These are phyloP conservation scores for Calamus simplicifolius DNA, from an alignment of 176 grass and related monocot genomes.

Conservation along the genomic window DNA sequence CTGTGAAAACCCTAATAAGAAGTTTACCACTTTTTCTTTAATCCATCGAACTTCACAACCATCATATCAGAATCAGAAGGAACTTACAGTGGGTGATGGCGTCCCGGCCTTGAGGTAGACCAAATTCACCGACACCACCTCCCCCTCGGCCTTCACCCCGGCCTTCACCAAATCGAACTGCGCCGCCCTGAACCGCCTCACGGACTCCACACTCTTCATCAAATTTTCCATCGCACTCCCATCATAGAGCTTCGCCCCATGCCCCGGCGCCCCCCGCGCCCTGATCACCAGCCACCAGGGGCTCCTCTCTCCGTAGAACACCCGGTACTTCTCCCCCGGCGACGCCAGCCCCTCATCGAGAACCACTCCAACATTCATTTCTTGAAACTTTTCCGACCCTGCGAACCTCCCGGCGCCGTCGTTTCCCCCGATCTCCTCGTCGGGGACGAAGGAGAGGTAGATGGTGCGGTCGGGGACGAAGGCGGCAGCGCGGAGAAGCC, in stretches of 20 bases:
- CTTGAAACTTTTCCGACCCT: conserved; percentile 50
- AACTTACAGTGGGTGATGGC: conserved; percentile 69
- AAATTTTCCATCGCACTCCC: conserved; percentile 94
- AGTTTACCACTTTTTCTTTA: too few relatives aligned
- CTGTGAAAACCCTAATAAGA: too few relatives aligned
- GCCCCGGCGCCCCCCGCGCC: conserved; percentile 63
- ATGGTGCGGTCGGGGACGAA: conserved; percentile 68
- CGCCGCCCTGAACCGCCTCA: conserved; percentile 64
- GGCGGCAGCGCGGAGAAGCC: conserved; percentile 31
- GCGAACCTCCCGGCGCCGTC: conserved; percentile 42
- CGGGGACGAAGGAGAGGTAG: conserved; percentile 83
- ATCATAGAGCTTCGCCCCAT: conserved; percentile 86
- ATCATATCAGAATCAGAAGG: too few relatives aligned
- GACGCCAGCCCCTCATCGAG: conserved; percentile 90
- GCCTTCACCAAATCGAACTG: conserved; percentile 94
- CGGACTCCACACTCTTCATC: conserved; percentile 83
- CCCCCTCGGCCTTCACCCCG: conserved; percentile 61
- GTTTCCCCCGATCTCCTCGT: conserved; percentile 83
- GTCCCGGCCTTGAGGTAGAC: conserved; percentile 84
- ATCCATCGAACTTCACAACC: too few relatives aligned
- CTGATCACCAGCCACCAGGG: conserved; percentile 82
- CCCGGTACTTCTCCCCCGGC: conserved; percentile 49
- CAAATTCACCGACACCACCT: conserved; percentile 87
- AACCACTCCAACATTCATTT: conserved; percentile 64
- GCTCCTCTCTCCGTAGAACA: conserved; percentile 85